These are phyloP conservation scores for Xenosphaeropsis pyriputrescens DNA, from an alignment of 2,329 filamentous ascomycete genomes.

Conservation along the genomic window DNA sequence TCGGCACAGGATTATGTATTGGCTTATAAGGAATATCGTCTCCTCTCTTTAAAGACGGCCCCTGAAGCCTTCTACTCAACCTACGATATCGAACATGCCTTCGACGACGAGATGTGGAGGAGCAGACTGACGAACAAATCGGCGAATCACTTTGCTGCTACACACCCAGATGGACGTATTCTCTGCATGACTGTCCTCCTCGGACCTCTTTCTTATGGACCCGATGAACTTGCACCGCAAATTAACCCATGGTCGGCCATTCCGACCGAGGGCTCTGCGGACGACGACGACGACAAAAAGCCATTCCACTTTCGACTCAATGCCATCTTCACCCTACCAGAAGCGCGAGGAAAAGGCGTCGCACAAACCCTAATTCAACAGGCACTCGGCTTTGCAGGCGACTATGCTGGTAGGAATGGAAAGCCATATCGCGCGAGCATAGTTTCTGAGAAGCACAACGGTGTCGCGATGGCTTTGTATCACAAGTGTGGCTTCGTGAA, in stretches of 20 bases:
- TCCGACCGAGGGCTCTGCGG: not conserved
- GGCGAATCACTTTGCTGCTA: conserved; percentile 19
- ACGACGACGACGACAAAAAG: conserved; percentile 1
- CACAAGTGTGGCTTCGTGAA: conserved; percentile 20
- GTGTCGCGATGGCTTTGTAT: conserved; percentile 19
- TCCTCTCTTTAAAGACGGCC: conserved; percentile 9
- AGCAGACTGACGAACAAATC: conserved; percentile 20
- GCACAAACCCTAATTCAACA: conserved; percentile 18
- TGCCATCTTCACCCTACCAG: conserved; percentile 22
- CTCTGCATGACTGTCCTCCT: conserved; percentile 18
- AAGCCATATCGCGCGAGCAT: conserved; percentile 13
- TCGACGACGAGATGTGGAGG: conserved; percentile 21
- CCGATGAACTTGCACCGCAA: conserved; percentile 3
- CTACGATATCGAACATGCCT: conserved; percentile 19
- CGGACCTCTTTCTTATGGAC: conserved; percentile 14
- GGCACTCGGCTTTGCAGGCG: conserved; percentile 13
- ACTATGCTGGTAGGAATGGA: conserved; percentile 9
- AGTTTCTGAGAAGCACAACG: conserved; percentile 20
- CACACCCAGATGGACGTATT: conserved; percentile 11
- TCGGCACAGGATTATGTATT: too few relatives aligned
- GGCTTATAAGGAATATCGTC: conserved; percentile 12
- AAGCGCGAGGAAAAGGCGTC: conserved; percentile 20
- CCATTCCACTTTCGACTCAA: conserved; percentile 19
- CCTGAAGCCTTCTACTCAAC: conserved; percentile 23
- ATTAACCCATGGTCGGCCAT: conserved; percentile 9